Evolutionary conservation across 2,329 filamentous ascomycete species (phyloP).

Genomic region (Diaporthe humulicola): DNA sequence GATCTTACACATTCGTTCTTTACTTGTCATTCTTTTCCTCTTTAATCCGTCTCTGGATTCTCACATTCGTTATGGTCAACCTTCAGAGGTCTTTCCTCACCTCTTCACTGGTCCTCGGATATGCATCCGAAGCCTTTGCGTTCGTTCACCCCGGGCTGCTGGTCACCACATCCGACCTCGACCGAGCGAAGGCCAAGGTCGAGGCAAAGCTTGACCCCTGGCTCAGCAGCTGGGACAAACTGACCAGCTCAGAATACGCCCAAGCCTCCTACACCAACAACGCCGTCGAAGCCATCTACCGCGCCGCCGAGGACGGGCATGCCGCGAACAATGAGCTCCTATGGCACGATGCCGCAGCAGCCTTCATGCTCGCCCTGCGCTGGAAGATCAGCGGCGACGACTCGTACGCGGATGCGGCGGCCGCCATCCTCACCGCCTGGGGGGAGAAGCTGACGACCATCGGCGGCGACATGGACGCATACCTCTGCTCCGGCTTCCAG

Average conservation of each 20-base stretch:
- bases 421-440: constrained; percentile 55
- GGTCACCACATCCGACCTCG: constrained; percentile 26
- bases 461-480: constrained; percentile 51
- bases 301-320: constrained; percentile 16
- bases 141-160: constrained; percentile 38
- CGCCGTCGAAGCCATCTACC: constrained; percentile 28
- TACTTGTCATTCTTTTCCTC: not conserved
- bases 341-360: constrained; percentile 35
- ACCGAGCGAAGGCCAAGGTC: constrained; percentile 28
- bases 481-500: constrained; percentile 57
- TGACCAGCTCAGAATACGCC: constrained; percentile 13
- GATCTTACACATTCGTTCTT: not conserved
- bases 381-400: constrained; percentile 56
- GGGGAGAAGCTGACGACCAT: constrained; percentile 50
- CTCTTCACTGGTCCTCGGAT: not conserved
- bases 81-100: not conserved
- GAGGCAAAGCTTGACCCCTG: constrained; percentile 27
- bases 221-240: constrained; percentile 30
- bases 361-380: constrained; percentile 47
- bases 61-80: constrained; percentile 22
- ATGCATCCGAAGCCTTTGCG: constrained; percentile 7
- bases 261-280: constrained; percentile 26
- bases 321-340: constrained; percentile 20
- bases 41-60: not conserved
- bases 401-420: constrained; percentile 53